Evolutionary conservation across 108 stramenopile species (phyloP).

Genomic region (Cyclotella sp.): DNA sequence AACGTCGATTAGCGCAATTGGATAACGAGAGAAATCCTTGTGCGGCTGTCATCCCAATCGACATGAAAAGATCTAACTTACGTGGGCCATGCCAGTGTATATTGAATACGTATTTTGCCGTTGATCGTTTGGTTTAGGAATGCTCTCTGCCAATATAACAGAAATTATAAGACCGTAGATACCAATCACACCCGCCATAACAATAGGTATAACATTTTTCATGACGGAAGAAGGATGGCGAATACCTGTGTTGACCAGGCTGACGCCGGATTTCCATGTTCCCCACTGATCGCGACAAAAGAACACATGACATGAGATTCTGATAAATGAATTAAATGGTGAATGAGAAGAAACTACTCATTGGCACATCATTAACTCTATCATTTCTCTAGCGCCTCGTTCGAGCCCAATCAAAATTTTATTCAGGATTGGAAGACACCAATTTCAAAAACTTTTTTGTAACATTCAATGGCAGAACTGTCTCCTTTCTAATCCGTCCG

Average conservation of each 20-base stretch:
- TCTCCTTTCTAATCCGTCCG: too few relatives aligned
- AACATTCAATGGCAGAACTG: too few relatives aligned
- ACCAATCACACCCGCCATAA: slow-evolving; percentile 93
- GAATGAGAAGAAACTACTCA: too few relatives aligned
- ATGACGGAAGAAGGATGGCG: slow-evolving; percentile 85
- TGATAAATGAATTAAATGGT: too few relatives aligned
- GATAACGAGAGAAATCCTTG: too few relatives aligned
- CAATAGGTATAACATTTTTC: slow-evolving; percentile 92
- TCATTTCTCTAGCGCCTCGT: too few relatives aligned
- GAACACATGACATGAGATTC: neutral
- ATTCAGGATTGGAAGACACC: too few relatives aligned
- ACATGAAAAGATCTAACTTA: slow-evolving; percentile 12
- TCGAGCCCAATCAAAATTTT: too few relatives aligned
- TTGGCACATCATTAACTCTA: too few relatives aligned
- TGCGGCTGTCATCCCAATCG: neutral
- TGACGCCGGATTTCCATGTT: slow-evolving; percentile 86
- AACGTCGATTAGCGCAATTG: neutral
- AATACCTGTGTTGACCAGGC: slow-evolving; percentile 84
- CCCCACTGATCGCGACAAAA: slow-evolving; percentile 65
- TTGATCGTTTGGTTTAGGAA: slow-evolving; percentile 64
- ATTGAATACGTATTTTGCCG: slow-evolving; percentile 80
- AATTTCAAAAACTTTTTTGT: too few relatives aligned
- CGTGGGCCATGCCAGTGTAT: slow-evolving; percentile 84
- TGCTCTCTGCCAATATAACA: slow-evolving; percentile 81
- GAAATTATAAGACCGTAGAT: slow-evolving; percentile 90